A percentile compares a stretch with the other conserved stretches of the same genome.
Evolutionary conservation across 495 filamentous ascomycete species (phyloP).

Genomic region (Hypoxylon perforatum): DNA sequence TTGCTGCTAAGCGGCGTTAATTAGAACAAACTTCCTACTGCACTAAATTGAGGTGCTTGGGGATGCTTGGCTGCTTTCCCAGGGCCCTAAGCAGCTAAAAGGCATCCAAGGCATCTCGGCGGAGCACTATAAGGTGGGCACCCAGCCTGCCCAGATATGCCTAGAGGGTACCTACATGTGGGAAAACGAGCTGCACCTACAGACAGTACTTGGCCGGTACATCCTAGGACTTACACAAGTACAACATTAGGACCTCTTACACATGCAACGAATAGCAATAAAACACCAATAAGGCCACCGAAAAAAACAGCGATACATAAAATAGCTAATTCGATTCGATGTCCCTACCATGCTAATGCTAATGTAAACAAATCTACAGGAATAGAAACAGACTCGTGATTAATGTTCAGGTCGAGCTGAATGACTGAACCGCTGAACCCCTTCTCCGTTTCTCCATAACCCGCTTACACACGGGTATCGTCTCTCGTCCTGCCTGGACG

Average conservation of each 20-base stretch:
- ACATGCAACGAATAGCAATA: slow-evolving; percentile 1
- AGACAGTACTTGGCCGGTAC: slow-evolving; percentile 28
- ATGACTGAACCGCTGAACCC: too few species aligned
- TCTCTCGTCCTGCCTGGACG: slow-evolving; percentile 16
- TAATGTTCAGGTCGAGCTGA: slow-evolving; percentile 13
- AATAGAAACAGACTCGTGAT: slow-evolving; percentile 34
- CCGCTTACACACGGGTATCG: slow-evolving; percentile 30
- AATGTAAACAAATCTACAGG: neutral
- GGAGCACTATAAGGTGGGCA: slow-evolving; percentile 21
- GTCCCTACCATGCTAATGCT: too few species aligned
- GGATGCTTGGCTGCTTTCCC: slow-evolving; percentile 4
- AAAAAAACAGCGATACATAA: neutral
- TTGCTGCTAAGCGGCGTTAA: slow-evolving; percentile 26
- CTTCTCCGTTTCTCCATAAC: slow-evolving; percentile 16
- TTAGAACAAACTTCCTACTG: slow-evolving; percentile 31
- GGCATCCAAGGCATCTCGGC: slow-evolving; percentile 28
- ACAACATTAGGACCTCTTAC: neutral
- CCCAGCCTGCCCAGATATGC: neutral
- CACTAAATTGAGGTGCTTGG: slow-evolving; percentile 22
- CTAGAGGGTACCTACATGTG: neutral
- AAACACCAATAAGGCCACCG: neutral
- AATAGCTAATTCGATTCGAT: neutral
- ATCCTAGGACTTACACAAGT: slow-evolving; percentile 14
- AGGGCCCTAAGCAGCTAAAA: slow-evolving; percentile 34
- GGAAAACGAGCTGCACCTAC: neutral